phyloP scores from a whole-genome alignment of 2,329 filamentous ascomycete species.

The Laburnicola sp. region DNA sequence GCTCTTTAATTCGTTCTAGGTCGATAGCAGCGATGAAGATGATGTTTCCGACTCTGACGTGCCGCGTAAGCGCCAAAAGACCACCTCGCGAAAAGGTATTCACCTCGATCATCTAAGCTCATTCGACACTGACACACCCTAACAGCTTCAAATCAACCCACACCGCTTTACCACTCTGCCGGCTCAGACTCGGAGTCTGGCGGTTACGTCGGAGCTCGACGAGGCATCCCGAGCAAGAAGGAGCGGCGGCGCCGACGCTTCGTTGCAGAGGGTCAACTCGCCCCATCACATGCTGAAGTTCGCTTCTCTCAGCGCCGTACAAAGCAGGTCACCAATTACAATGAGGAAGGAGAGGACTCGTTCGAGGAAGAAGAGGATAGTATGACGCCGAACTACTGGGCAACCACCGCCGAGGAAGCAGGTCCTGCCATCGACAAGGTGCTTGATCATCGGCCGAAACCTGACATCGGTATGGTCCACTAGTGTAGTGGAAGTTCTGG shows the following conservation, averaged over 20 bases:
- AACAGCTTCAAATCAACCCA: slow-evolving; percentile 57
- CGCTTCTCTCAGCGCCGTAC: slow-evolving; percentile 89
- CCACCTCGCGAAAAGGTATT: slow-evolving; percentile 66
- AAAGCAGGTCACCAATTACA: slow-evolving; percentile 71
- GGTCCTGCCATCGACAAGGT: slow-evolving; percentile 88
- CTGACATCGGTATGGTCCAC: slow-evolving; percentile 54
- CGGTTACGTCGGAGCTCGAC: slow-evolving; percentile 77
- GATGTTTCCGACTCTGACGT: slow-evolving; percentile 69
- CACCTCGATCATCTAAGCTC: slow-evolving; percentile 20
- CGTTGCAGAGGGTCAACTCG: slow-evolving; percentile 61
- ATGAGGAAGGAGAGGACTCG: slow-evolving; percentile 65
- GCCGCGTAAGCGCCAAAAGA: slow-evolving; percentile 66
- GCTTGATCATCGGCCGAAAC: slow-evolving; percentile 79
- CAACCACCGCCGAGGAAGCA: slow-evolving; percentile 71
- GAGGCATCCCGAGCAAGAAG: slow-evolving; percentile 69
- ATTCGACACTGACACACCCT: slow-evolving; percentile 51
- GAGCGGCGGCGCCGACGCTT: slow-evolving; percentile 72
- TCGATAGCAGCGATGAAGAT: slow-evolving; percentile 66
- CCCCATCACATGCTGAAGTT: slow-evolving; percentile 73
- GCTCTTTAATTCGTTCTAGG: slow-evolving; percentile 43
- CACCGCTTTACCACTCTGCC: slow-evolving; percentile 58
- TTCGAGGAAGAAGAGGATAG: slow-evolving; percentile 63
- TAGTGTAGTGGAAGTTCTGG: not conserved
- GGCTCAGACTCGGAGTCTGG: slow-evolving; percentile 65
- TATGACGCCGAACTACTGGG: slow-evolving; percentile 70